Base-by-base conservation (phyloP, 2,329 filamentous ascomycete species). In the Botrytis elliptica region DNA sequence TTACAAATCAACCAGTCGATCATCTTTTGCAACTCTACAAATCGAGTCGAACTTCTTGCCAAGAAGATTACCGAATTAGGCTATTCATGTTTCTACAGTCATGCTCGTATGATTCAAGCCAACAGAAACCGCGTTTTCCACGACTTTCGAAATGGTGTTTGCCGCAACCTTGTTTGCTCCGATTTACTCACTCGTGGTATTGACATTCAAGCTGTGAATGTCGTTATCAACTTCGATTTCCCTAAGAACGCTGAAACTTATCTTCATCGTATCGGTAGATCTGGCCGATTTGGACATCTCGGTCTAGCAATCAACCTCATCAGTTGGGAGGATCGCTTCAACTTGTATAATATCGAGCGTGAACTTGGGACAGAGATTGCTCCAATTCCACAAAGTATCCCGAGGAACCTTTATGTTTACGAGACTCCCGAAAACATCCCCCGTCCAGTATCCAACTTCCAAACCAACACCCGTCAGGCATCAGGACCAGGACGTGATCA, bases 1-100 rank as follows among this genome's bases (percentile, higher is more conserved):
- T 90, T 99, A 25, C 95, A 99, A 84, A 99, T 99, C 85, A 99
- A 99, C 85, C 96, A 99, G 86, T 99, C 97, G 76, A 99, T 99
- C 85, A 99, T 99, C 82, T 99, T 99, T 86, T 99, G 96, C 86
- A 99, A 99, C 85, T 99, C 96, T 59, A 99, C 96, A 71, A 98
- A 98, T 83, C 93, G 96, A 77, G 96, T 99, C 75, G 96, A 99
- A 84, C 88, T 99, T 71, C 89, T 99, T 40, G 96, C 96, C 69
- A 99, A 99, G 88, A 99, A 99, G 84, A 99, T 99, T 81, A 99
- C 97, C 66, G 97, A 99, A 83, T 90, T 99, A 77, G 96, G 96
- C 77, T 99, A 99, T 85, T 99, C 96, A 1, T 99, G 96, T 86
- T 99, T 98, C 86, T 99, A 99, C 86, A 98, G 95, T 78, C 96